phyloP scores from a whole-genome alignment of 1,284 basidiomycete genomes.

The Coniferiporia sulphurascens region DNA sequence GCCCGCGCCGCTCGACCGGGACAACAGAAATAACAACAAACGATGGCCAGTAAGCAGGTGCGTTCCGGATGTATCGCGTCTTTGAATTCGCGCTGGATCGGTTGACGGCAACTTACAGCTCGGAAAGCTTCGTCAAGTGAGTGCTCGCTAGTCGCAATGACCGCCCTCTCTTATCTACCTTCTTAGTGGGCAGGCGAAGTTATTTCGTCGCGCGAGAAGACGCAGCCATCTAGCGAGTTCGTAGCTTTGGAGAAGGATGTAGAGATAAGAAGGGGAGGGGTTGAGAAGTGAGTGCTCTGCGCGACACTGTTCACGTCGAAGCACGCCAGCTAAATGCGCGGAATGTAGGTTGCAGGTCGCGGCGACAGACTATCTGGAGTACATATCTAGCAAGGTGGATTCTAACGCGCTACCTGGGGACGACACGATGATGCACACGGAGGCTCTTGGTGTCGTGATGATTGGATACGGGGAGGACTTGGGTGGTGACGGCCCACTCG shows the following conservation, averaged over 20 bases:
- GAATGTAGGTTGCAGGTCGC: constrained; percentile 51
- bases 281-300: constrained; percentile 46
- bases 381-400: constrained; percentile 62
- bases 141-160: constrained; percentile 15
- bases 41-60: constrained; percentile 58
- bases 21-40: neutral
- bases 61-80: constrained; percentile 12
- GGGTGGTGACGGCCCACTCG: constrained; percentile 65
- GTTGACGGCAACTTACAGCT: constrained; percentile 34
- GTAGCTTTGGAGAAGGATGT: constrained; percentile 65
- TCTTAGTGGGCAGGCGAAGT: constrained; percentile 73
- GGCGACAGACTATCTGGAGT: constrained; percentile 56
- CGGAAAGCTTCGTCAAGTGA: constrained; percentile 62
- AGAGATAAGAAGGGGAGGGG: constrained; percentile 58
- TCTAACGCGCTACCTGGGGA: constrained; percentile 51
- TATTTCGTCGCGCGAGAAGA: constrained; percentile 68
- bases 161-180: constrained; percentile 26
- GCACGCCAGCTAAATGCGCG: neutral
- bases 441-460: constrained; percentile 82
- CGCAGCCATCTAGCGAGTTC: constrained; percentile 60
- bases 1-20: no score
- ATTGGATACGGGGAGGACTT: constrained; percentile 80
- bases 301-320: no score
- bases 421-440: constrained; percentile 66
- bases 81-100: neutral